Evolutionary conservation across 805 yeast genomes (phyloP), one percentile per base, ranked within the genome.

Genomic region (Metschnikowia arizonensis): DNA sequence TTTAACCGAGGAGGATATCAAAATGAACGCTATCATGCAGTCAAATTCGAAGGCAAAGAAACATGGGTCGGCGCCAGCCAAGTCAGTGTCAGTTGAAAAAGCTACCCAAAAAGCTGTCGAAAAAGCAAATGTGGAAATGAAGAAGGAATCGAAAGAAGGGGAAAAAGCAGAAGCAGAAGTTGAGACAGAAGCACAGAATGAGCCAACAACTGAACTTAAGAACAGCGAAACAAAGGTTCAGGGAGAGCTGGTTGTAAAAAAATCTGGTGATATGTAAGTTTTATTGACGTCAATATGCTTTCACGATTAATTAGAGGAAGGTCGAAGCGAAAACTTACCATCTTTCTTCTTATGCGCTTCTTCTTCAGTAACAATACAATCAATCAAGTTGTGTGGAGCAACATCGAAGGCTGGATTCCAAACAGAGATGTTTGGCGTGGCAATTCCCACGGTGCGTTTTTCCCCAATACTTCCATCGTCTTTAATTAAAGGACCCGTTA

Each of bases 371-470:
- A 91, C 88, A 48, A 93, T 88, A 48, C 88, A 86, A 60, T 89
- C 97, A 44, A 91, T 89, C 31, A 84, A 68, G 36, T 74, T 76
- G 56, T 83, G 82, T 0, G 96, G 96, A 3, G 98, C 88, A 12
- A 93, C 88, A 60, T 91, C 99, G 58, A 91, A 91, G 0, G 97
- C 85, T 0, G 99, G 99, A 58, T 93, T 93, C 97, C 97, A 91
- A 1, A 89, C 96, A 4, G 74, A 68, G 26, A 90, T 83, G 0
- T 84, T 85, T 1, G 85, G 85, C 3, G 98, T 93, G 1, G 97
- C 96, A 47, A 85, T 77, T 32, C 86, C 85, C 11, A 89, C 85
- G 15, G 81, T 81, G 1, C 76, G 25, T 47, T 70, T 58, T 35
- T 65, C 61, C 45, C 73, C 68, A 45, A 64, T 48, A 38, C 30